A percentile compares a stretch with the other conserved stretches of the same genome.
Conservation (phyloP, 495 filamentous ascomycete genomes). For the Penicillium taxi region DNA sequence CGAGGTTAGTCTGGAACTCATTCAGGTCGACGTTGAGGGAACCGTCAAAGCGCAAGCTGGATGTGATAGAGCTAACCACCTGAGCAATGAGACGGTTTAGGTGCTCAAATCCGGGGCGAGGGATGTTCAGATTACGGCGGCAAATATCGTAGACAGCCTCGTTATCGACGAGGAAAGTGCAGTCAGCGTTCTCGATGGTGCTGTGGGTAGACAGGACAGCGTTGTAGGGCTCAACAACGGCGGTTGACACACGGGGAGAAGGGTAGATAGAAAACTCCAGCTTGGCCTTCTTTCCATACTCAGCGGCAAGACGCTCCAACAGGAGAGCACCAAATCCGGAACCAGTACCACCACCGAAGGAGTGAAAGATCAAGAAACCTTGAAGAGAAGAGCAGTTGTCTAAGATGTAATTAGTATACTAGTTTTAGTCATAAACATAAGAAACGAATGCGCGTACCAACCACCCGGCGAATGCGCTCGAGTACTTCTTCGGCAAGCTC, state of each 20-base stretch:
- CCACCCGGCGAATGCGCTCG: constrained; percentile 77
- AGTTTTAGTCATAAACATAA: background rate
- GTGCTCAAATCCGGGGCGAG: constrained; percentile 78
- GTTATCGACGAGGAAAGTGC: constrained; percentile 88
- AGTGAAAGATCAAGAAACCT: constrained; percentile 91
- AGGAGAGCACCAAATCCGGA: constrained; percentile 85
- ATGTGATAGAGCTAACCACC: constrained; percentile 86
- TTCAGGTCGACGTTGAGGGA: constrained; percentile 87
- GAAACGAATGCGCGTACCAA: constrained; percentile 45
- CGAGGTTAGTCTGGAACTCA: constrained; percentile 93
- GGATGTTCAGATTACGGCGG: constrained; percentile 79
- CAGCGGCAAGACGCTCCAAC: constrained; percentile 77
- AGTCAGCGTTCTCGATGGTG: constrained; percentile 89
- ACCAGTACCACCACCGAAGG: constrained; percentile 86
- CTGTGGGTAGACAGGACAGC: constrained; percentile 86
- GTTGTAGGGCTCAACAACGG: constrained; percentile 91
- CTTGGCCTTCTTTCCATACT: constrained; percentile 94
- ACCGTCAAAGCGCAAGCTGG: constrained; percentile 82
- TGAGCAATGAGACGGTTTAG: constrained; percentile 87
- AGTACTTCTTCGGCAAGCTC: constrained; percentile 78
- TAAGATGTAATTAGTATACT: constrained; percentile 27
- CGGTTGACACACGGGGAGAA: constrained; percentile 74
- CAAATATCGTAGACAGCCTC: constrained; percentile 92
- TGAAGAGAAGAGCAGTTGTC: constrained; percentile 89
- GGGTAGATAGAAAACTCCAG: constrained; percentile 89